Evolutionary conservation across 2,329 filamentous ascomycete species (phyloP), one percentile per base, ranked within the genome.

Genomic region (Fusarium sp.): DNA sequence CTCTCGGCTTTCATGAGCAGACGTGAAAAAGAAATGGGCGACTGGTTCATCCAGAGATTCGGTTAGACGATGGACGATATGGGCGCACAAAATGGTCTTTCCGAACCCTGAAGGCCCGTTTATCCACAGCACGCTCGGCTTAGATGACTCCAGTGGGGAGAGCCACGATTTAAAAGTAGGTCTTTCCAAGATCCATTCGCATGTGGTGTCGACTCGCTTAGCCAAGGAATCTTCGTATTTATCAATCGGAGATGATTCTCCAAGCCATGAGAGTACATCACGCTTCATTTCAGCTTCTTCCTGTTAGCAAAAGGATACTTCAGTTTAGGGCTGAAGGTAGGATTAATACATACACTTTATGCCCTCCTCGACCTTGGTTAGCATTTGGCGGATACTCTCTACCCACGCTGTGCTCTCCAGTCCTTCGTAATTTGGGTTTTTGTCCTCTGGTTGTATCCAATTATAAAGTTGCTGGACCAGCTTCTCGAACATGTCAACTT

Each of bases 1-100:
- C 0, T 70, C 62, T 14, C 74, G 76, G 38, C 74, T 78, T 26
- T 75, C 71, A 33, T 61, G 47, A 3, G 79, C 75, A 1, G 79
- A 79, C 0, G 80, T 81, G n/a, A 82, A 78, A 47, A 84, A 84
- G 68, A 81, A 83, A 47, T 81, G 72, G 0, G 74, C 76, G 1
- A 80, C 39, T 0, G 75, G 74, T 0, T 49, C 49, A 0, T 64
- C 11, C 1, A 63, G 41, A 0, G 22, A 51, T 0, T 44, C 13
- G 0, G 57, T 51, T 0, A 83, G 20, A 38, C 80, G 42, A 17
- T 82, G 49, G 1, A 81, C 60, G 0, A 84, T 39, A 13, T 64
- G 73, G 3, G 82, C 76, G 58, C 79, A 80, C 0, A 83, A 66
- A 2, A 82, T 47, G 0, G 81, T 83, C 63, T 83, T 83, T 4